A percentile compares a stretch with the other conserved stretches of the same genome.
Evolutionary conservation across 225 moss, liverwort and hornwort species (phyloP).

Genomic region (Polytrichum formosum): DNA sequence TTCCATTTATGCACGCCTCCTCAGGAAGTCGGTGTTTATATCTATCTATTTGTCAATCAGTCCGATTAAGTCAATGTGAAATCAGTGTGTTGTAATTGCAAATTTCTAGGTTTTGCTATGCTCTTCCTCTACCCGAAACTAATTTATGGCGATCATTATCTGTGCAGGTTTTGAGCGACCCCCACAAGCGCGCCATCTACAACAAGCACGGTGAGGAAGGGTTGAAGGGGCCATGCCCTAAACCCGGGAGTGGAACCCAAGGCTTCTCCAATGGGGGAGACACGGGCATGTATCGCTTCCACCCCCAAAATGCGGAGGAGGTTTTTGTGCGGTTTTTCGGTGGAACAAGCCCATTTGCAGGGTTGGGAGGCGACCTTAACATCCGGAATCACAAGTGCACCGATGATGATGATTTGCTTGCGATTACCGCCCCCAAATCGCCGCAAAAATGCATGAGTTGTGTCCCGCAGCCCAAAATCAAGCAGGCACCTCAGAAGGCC

Average conservation of each 20-base stretch:
- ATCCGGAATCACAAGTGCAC: conserved; percentile 43
- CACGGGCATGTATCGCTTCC: conserved; percentile 71
- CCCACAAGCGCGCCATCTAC: conserved; percentile 73
- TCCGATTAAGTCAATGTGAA: too few relatives aligned
- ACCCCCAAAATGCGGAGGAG: conserved; percentile 63
- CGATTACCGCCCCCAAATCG: neutral
- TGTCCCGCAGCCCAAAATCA: neutral
- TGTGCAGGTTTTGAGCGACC: conserved; percentile 67
- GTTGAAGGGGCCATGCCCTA: conserved; percentile 63
- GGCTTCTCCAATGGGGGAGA: conserved; percentile 70
- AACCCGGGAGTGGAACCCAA: conserved; percentile 45
- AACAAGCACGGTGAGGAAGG: conserved; percentile 78
- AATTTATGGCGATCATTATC: neutral
- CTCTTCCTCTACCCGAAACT: too few relatives aligned
- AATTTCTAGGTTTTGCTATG: too few relatives aligned
- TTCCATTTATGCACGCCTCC: too few relatives aligned
- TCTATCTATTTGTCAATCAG: too few relatives aligned
- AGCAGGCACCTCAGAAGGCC: conserved; percentile 45
- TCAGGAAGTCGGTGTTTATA: too few relatives aligned
- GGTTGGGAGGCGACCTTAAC: conserved; percentile 39
- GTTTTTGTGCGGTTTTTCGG: conserved; percentile 87
- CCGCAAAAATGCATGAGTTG: conserved; percentile 8
- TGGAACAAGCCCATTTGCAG: conserved; percentile 65
- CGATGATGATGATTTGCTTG: neutral
- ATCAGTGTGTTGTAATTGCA: too few relatives aligned